These are phyloP conservation scores for Stemphylium lycopersici DNA, from an alignment of 2,329 filamentous ascomycete genomes.

Conservation along the genomic window DNA sequence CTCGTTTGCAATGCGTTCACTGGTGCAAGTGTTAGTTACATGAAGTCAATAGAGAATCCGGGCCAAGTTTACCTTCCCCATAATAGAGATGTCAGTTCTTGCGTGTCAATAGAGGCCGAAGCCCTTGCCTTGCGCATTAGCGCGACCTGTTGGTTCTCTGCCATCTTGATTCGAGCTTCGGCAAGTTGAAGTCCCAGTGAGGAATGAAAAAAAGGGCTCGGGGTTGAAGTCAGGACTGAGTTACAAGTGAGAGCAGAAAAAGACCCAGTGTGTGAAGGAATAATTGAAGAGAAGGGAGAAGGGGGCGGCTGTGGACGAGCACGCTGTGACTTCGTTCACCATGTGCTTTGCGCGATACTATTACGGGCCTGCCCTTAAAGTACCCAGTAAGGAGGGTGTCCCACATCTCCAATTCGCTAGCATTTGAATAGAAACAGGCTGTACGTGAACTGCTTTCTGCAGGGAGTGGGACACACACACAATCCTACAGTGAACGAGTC, in stretches of 20 bases:
- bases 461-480: neutral
- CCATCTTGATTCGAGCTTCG: neutral
- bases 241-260: no score
- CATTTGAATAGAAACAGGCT: neutral
- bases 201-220: neutral
- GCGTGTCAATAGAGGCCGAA: slow-evolving; percentile 10
- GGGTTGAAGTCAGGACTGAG: no score
- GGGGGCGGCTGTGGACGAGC: no score
- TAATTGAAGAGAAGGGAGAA: no score
- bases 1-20: slow-evolving; percentile 11
- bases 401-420: neutral
- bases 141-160: slow-evolving; percentile 7
- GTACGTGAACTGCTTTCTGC: no score
- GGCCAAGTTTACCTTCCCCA: slow-evolving; percentile 3
- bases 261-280: no score
- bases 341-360: neutral
- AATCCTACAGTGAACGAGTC: neutral
- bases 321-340: neutral
- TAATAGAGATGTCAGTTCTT: slow-evolving; percentile 4
- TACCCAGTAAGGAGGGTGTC: neutral
- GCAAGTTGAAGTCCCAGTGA: no score
- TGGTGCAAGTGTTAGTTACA: neutral
- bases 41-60: neutral
- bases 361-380: neutral
- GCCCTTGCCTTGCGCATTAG: slow-evolving; percentile 19